Percentiles rank a stretch among this genome's conserved stretches.
Evolutionary conservation across 768 basidiomycete genomes (phyloP).

Genomic region (Plicaturopsis crispa): DNA sequence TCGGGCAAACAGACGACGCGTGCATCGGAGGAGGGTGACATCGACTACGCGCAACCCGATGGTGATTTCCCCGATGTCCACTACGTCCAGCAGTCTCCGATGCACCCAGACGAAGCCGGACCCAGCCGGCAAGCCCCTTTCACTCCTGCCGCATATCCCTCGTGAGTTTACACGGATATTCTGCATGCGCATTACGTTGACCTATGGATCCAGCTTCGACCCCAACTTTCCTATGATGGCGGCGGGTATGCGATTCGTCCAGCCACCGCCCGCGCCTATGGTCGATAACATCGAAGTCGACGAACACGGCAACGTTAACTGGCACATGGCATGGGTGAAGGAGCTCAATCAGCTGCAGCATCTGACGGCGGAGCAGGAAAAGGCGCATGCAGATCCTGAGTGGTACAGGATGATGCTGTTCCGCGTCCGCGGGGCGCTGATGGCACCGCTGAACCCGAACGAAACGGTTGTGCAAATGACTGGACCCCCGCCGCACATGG

Average conservation of each 20-base stretch:
- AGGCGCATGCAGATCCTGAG: slow-evolving; percentile 70
- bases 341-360: slow-evolving; percentile 71
- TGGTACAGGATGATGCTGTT: slow-evolving; percentile 86
- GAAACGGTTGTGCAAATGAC: slow-evolving; percentile 25
- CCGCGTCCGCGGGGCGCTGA: slow-evolving; percentile 66
- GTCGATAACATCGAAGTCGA: slow-evolving; percentile 67
- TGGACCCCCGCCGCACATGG: slow-evolving; percentile 14
- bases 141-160: slow-evolving; percentile 55
- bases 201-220: slow-evolving; percentile 47
- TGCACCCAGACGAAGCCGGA: slow-evolving; percentile 54
- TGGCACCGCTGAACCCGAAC: slow-evolving; percentile 37
- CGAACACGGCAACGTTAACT: slow-evolving; percentile 73
- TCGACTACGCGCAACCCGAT: slow-evolving; percentile 56
- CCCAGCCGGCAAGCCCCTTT: slow-evolving; percentile 52
- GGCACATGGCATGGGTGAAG: slow-evolving; percentile 75
- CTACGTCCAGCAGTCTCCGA: slow-evolving; percentile 47
- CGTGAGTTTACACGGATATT: slow-evolving; percentile 32
- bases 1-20: slow-evolving; percentile 36
- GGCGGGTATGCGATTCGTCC: slow-evolving; percentile 51
- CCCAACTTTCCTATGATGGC: slow-evolving; percentile 65
- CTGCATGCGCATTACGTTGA: slow-evolving; percentile 5
- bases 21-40: slow-evolving; percentile 50
- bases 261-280: slow-evolving; percentile 44
- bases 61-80: slow-evolving; percentile 47
- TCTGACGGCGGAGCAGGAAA: slow-evolving; percentile 76